Evolutionary conservation across 2,329 filamentous ascomycete genomes (phyloP), one percentile per base, ranked within the genome.

Genomic region (Pestalotiopsis fici): DNA sequence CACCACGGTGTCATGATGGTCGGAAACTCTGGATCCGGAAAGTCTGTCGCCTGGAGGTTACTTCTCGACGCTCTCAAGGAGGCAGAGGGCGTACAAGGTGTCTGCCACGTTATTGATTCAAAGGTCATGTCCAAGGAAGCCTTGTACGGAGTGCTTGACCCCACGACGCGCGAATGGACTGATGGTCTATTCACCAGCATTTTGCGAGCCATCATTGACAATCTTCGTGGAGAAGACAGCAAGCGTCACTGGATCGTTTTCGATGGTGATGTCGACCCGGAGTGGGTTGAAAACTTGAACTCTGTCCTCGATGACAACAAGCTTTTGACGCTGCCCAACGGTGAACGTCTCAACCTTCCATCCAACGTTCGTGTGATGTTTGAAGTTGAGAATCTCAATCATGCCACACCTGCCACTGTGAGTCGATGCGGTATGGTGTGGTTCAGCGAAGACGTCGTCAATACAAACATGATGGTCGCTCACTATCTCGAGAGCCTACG

Each of bases 1-100:
- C 96, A 99, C 76, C 96, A 99, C 74, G 96, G 96, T 91, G 96
- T 99, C 31, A 99, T 99, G 97, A 98, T 99, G 96, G 96, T 99
- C 11, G 96, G 96, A 70, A 94, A 93, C 76, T 98, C 97, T 35
- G 96, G 97, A n/a, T 92, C 95, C 59, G 97, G 97, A 77, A 99
- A 99, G 82, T 98, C 96, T 54, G 90, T 93, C 1, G 93, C 96
- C 4, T 99, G 97, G 96, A 94, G 93, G 75, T 90, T 97, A 55
- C 86, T 99, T 64, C 87, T 99, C 23, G 93, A 97, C 75, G 96
- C 97, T 18, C 83, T 99, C 67, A 95, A 98, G 75, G 90, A 92
- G 74, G 93, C 97, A 15, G 96, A 99, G 78, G 91, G 91, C 27
- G 87, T 97, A 6, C 97, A 99, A 79, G 96, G 97, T 37, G 93